A percentile compares a stretch with the other conserved stretches of the same genome.
Conservation (phyloP, 208 protist genomes). For the Leptomonas seymouri region DNA sequence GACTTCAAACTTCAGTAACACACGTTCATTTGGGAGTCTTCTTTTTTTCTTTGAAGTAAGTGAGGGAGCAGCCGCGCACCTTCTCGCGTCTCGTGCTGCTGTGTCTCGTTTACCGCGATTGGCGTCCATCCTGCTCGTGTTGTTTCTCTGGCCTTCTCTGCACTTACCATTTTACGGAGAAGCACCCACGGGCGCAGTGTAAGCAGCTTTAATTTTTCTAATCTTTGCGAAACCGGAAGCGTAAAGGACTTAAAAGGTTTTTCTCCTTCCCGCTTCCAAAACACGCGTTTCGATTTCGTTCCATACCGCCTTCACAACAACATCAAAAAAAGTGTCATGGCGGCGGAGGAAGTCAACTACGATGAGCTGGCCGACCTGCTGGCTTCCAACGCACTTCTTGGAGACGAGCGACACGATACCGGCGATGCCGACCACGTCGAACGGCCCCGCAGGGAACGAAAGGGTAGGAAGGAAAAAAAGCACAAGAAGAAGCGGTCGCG, state of each 20-base stretch:
- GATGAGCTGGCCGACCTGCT: constrained; percentile 76
- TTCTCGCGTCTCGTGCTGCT: not conserved
- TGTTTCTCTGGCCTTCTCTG: no score
- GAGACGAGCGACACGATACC: constrained; percentile 9
- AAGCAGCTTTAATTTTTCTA: not conserved
- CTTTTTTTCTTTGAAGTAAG: not conserved
- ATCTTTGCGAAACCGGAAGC: not conserved
- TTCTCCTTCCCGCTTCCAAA: no score
- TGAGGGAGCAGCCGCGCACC: constrained; percentile 5
- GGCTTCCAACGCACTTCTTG: constrained; percentile 7
- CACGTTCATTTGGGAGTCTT: not conserved
- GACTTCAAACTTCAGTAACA: not conserved
- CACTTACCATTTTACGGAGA: not conserved
- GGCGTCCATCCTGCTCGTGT: not conserved
- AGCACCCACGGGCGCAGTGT: not conserved
- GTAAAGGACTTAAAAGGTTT: no score
- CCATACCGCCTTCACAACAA: no score
- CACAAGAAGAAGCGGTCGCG: constrained; percentile 27
- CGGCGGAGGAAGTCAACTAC: constrained; percentile 68
- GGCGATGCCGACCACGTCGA: constrained; percentile 7
- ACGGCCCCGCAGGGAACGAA: constrained; percentile 29
- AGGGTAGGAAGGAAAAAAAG: constrained; percentile 38
- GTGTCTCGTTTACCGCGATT: not conserved
- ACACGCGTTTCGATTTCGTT: no score
- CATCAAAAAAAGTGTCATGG: constrained; percentile 32